A percentile compares a stretch with the other conserved stretches of the same genome.
Conservation (phyloP, 1,284 basidiomycete genomes). For the Moesziomyces aphidis region DNA sequence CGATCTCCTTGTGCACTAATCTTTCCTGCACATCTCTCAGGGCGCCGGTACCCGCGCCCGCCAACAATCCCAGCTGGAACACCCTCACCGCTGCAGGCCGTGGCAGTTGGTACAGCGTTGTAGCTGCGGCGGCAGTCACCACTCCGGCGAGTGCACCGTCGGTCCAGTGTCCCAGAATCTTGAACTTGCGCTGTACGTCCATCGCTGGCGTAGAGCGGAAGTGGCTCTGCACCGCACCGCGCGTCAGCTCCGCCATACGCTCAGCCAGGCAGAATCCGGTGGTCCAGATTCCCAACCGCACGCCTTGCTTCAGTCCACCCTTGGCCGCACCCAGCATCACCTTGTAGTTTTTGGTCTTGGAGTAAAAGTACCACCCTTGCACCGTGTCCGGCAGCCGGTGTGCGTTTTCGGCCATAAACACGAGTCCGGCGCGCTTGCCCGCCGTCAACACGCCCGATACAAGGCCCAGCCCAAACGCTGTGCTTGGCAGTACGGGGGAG, state of each 20-base stretch:
- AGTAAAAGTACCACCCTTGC: slow-evolving; percentile 68
- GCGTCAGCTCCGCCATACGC: slow-evolving; percentile 17
- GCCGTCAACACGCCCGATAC: slow-evolving; percentile 52
- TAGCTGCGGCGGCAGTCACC: slow-evolving; percentile 37
- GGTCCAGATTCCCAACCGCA: slow-evolving; percentile 53
- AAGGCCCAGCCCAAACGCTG: slow-evolving; percentile 56
- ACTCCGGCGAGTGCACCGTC: slow-evolving; percentile 56
- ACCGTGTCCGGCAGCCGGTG: slow-evolving; percentile 64
- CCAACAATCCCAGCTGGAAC: slow-evolving; percentile 40
- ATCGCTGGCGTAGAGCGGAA: background rate
- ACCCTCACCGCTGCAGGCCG: slow-evolving; percentile 22
- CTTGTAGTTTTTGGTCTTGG: slow-evolving; percentile 67
- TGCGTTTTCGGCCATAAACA: slow-evolving; percentile 67
- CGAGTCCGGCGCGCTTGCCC: slow-evolving; percentile 52
- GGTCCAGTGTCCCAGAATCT: slow-evolving; percentile 55
- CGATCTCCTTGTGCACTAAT: slow-evolving; percentile 31
- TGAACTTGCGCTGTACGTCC: slow-evolving; percentile 5
- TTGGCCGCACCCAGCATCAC: slow-evolving; percentile 58
- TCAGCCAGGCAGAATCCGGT: slow-evolving; percentile 58
- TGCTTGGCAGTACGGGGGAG: slow-evolving; percentile 45
- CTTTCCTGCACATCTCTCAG: slow-evolving; percentile 41
- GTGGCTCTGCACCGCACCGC: slow-evolving; percentile 11
- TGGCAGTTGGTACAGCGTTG: slow-evolving; percentile 40
- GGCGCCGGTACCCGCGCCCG: slow-evolving; percentile 40
- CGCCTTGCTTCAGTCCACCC: slow-evolving; percentile 52